Evolutionary conservation across 306 rosid species (phyloP).

Genomic region (Prunus padus): DNA sequence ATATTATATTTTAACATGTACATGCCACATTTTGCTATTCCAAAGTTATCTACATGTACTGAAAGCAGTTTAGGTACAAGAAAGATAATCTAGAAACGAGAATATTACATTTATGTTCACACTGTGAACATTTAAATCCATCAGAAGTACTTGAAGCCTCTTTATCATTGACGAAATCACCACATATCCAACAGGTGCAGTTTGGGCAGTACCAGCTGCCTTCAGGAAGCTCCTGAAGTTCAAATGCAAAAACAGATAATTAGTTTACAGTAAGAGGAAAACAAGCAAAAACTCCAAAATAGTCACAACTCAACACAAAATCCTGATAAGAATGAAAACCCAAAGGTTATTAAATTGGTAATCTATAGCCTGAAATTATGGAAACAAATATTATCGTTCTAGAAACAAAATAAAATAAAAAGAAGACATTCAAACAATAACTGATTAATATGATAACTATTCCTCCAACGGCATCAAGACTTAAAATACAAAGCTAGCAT

Average conservation of each 20-base stretch:
- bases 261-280: constrained; percentile 15
- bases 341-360: not conserved
- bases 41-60: constrained; percentile 13
- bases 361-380: not conserved
- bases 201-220: constrained; percentile 92
- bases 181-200: constrained; percentile 90
- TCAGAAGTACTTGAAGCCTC: constrained; percentile 50
- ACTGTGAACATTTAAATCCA: constrained; percentile 80
- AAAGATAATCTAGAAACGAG: not conserved
- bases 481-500: not conserved
- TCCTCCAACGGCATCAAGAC: not conserved
- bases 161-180: constrained; percentile 61
- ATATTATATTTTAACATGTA: not conserved
- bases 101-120: constrained; percentile 86
- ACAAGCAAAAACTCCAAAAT: constrained; percentile 22
- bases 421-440: not conserved
- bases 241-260: constrained; percentile 26
- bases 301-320: constrained; percentile 15
- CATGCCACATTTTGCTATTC: not conserved
- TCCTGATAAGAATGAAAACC: constrained; percentile 11
- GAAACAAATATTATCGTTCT: not conserved
- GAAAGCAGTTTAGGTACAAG: constrained; percentile 20
- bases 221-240: constrained; percentile 86
- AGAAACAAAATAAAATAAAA: constrained; percentile 1
- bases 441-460: not conserved